phyloP scores from a whole-genome alignment of 192 early-diverging fungal genomes.

The Diversispora eburnea region DNA sequence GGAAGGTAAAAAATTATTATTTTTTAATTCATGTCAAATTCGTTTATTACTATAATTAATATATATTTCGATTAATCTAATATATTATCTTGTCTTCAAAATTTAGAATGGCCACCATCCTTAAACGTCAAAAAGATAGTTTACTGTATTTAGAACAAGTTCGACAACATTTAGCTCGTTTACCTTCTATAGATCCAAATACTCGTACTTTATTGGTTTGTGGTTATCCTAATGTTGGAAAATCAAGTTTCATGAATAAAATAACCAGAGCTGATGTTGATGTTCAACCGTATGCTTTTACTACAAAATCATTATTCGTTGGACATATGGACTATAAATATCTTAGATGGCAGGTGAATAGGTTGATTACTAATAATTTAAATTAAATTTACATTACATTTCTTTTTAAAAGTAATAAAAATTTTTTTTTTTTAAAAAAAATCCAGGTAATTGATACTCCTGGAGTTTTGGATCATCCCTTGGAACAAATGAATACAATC shows the following conservation, averaged over 20 bases:
- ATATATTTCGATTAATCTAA: neutral
- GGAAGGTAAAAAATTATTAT: conserved; percentile 55
- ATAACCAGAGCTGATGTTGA: conserved; percentile 98
- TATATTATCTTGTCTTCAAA: conserved; percentile 12
- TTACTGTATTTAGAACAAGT: conserved; percentile 98
- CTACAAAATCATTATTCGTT: conserved; percentile 99
- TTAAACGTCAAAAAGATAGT: conserved; percentile 98
- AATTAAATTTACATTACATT: neutral
- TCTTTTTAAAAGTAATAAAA: neutral
- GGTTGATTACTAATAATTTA: too few relatives aligned
- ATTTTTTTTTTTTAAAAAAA: neutral
- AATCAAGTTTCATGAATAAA: conserved; percentile 98
- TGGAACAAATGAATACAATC: conserved; percentile 99
- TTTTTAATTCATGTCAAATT: neutral
- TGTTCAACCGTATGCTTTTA: conserved; percentile 99
- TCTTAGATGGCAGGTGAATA: conserved; percentile 88
- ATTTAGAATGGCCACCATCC: conserved; percentile 97
- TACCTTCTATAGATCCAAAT: conserved; percentile 99
- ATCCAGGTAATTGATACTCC: conserved; percentile 92
- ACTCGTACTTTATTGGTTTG: conserved; percentile 98
- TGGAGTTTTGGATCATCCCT: conserved; percentile 97
- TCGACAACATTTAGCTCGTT: conserved; percentile 96
- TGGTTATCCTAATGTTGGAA: conserved; percentile 99
- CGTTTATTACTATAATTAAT: neutral
- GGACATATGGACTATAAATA: conserved; percentile 99